Base-by-base conservation (phyloP, 805 yeast genomes). In the Wickerhamomyces pijperi region DNA sequence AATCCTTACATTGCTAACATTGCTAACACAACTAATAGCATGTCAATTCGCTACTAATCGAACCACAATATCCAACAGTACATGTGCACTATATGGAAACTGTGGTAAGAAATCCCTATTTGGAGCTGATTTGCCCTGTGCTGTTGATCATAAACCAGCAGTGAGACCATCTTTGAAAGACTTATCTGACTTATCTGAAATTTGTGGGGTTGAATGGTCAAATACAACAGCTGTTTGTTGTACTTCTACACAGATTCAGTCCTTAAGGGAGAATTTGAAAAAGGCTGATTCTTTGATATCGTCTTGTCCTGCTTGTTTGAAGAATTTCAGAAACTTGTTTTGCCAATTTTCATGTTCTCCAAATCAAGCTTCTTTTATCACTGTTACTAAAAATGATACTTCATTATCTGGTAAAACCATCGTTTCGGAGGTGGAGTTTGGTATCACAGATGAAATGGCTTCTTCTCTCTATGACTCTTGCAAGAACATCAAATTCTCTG, bases 261-360 rank as follows among this genome's bases (percentile, higher is more conserved):
- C 65, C 32, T 62, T 90, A 36, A 71, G 71, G 47, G 61, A 67
- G 29, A 79, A 78, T 49, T 56, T 82, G 41, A 73, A 77, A 61
- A 82, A 79, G 48, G 94, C 84, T 18, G 94, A 81, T 46, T 76
- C 84, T 2, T 56, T 85, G 41, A 80, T 88, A 36, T 80, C 94
- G 3, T 81, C 95, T 2, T 82, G 98, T 58, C 97, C 97, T 2
- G 97, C 98, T 0, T 90, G 98, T 57, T 67, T 73, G 41, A 77
- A 76, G 58, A 90, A 90, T 64, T 90, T 90, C 58, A 75, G 75
- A 51, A 82, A 81, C 50, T 66, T 88, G 47, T 86, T 86, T 54
- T 92, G 90, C 62, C 76, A 78, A 32, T 87, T 92, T 59, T 82
- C 96, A 1, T 90, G 98, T 59, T 82, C 95, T 3, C 79, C 95